phyloP scores from a whole-genome alignment of 352 stramenopile species.

The Phytophthora constricta region DNA sequence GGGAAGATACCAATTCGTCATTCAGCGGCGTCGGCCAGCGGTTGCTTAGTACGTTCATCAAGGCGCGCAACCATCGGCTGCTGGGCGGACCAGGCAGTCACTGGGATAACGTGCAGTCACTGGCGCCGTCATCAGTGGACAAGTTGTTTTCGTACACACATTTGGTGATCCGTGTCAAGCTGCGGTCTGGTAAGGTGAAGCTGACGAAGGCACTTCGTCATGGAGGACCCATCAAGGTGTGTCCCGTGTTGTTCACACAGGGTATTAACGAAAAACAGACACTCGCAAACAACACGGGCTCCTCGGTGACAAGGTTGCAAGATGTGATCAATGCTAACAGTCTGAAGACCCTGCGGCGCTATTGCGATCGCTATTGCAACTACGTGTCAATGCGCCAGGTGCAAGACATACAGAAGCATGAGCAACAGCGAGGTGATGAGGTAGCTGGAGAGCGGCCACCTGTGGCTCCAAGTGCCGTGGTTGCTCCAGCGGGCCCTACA shows the following conservation, averaged over 20 bases:
- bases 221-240: slow-evolving; percentile 70
- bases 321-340: slow-evolving; percentile 86
- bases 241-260: slow-evolving; percentile 83
- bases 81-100: slow-evolving; percentile 46
- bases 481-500: slow-evolving; percentile 26
- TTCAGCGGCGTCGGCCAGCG: slow-evolving; percentile 73
- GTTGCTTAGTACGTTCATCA: slow-evolving; percentile 75
- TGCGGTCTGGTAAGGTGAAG: slow-evolving; percentile 82
- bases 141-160: slow-evolving; percentile 73
- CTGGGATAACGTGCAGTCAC: slow-evolving; percentile 40
- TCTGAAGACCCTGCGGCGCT: slow-evolving; percentile 67
- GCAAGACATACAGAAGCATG: slow-evolving; percentile 35
- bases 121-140: slow-evolving; percentile 51
- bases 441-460: slow-evolving; percentile 2
- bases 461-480: neutral
- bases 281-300: slow-evolving; percentile 89
- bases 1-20: slow-evolving; percentile 42
- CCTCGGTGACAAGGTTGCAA: slow-evolving; percentile 77
- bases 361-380: slow-evolving; percentile 83
- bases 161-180: slow-evolving; percentile 84
- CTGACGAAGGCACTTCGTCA: slow-evolving; percentile 60
- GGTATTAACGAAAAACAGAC: slow-evolving; percentile 95
- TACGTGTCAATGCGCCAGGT: slow-evolving; percentile 59
- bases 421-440: slow-evolving; percentile 20
- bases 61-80: slow-evolving; percentile 66